These are phyloP conservation scores for Leptographium flavum DNA, from an alignment of 2,329 filamentous ascomycete genomes.

Conservation along the genomic window DNA sequence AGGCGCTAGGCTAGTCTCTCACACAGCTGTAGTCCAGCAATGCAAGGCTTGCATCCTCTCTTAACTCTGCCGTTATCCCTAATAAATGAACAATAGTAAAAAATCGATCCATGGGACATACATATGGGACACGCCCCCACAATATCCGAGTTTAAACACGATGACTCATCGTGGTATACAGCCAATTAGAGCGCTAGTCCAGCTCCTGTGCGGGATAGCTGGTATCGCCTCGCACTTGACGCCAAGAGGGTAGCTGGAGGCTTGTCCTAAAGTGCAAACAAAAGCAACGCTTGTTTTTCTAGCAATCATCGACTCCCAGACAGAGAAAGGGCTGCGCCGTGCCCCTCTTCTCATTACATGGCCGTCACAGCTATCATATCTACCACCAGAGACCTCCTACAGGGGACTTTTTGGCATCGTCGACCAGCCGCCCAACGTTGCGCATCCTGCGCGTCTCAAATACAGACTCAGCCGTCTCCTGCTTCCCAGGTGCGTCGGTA, in stretches of 20 bases:
- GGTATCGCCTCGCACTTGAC: no score
- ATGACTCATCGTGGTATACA: no score
- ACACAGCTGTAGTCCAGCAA: slow-evolving; percentile 21
- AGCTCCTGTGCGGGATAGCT: no score
- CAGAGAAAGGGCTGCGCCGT: not conserved
- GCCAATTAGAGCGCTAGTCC: no score
- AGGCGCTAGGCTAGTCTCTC: slow-evolving; percentile 30
- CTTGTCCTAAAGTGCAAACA: no score
- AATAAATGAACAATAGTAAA: no score
- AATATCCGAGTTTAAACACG: no score
- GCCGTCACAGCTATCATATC: slow-evolving; percentile 4
- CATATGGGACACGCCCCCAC: no score
- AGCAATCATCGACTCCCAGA: not conserved
- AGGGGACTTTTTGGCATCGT: not conserved
- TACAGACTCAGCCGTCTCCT: not conserved
- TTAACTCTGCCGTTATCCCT: no score
- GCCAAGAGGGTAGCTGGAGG: not conserved
- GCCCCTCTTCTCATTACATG: slow-evolving; percentile 2
- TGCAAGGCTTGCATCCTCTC: not conserved
- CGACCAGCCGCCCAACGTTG: not conserved
- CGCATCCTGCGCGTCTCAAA: not conserved
- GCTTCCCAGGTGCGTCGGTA: not conserved
- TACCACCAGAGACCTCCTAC: not conserved
- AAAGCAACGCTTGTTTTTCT: not conserved
- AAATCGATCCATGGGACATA: no score